phyloP scores from a whole-genome alignment of 805 yeast species.

The Metschnikowia cerradonensis region DNA sequence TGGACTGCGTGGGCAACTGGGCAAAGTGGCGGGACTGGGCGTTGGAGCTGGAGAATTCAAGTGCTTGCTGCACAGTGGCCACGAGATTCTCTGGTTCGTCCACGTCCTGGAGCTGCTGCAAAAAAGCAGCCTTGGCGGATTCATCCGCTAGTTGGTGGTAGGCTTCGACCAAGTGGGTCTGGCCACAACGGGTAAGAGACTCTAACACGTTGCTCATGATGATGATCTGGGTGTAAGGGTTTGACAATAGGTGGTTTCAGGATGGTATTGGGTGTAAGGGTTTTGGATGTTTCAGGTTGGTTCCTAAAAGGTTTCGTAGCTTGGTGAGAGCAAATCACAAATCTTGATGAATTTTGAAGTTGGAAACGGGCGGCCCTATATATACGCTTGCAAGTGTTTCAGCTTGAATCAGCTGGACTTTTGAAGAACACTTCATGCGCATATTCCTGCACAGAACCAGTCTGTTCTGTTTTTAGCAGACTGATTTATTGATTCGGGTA shows the following conservation, averaged over 20 bases:
- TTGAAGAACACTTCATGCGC: slow-evolving; percentile 1
- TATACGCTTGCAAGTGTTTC: neutral
- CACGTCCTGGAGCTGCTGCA: slow-evolving; percentile 40
- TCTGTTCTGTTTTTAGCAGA: slow-evolving; percentile 4
- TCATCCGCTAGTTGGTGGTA: slow-evolving; percentile 36
- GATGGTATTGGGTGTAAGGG: too few species aligned
- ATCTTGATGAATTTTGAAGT: neutral
- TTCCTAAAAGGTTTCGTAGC: neutral
- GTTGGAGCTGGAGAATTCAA: slow-evolving; percentile 30
- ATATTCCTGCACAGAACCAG: neutral
- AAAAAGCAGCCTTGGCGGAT: slow-evolving; percentile 30
- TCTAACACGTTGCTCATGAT: neutral
- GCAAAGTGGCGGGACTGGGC: slow-evolving; percentile 27
- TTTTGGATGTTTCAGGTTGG: neutral
- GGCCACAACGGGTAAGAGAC: slow-evolving; percentile 27
- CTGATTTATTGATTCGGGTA: slow-evolving; percentile 19
- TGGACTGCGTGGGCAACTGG: slow-evolving; percentile 45
- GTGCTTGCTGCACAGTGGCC: slow-evolving; percentile 43
- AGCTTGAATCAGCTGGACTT: neutral
- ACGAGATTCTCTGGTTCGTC: slow-evolving; percentile 41
- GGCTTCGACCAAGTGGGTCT: slow-evolving; percentile 49
- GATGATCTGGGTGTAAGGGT: neutral
- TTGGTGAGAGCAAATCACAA: too few species aligned
- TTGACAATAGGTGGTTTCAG: too few species aligned
- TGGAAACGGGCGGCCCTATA: neutral